Base-by-base conservation (phyloP, 2,329 filamentous ascomycete species). In the Diaporthe sp. region DNA sequence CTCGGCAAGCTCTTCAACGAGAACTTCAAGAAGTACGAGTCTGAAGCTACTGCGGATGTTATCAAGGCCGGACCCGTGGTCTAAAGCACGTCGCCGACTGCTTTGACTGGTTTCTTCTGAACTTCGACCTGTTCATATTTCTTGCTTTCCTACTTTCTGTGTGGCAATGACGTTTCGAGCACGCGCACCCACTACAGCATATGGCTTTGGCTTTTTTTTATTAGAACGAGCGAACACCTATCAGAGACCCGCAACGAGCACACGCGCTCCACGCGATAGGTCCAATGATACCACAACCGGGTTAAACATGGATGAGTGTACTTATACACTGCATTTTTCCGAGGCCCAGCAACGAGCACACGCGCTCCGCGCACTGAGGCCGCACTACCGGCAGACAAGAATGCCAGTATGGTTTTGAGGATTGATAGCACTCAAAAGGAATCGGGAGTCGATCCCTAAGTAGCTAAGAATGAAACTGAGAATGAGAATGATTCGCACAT, bases 11-110 rank as follows among this genome's bases (percentile, higher is more conserved):
- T 98, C 78, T 99, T 99, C 90, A 92, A 93, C 82, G 95, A 98
- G 87, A 99, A 99, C 91, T 99, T 99, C 88, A 92, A 95, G 89
- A 98, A 98, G 90, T 98, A 98, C 88, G 89, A 93, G 81, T 92
- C 92, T 80, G 92, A 98, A 85, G 95, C 95, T 37, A 96, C 94
- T 44, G 89, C 90, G 80, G 94, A 96, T 51, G 94, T 96, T 67
- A 91, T 94, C 85, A 92, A 90, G 81, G 92, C 92, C 69, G 91
- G 90, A 10, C 91, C 91, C 25, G 78, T 83, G 46, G 79, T 86
- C 74, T 84, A 80, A 72, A 72, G 49, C 31, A 19, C 19, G 13
- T 28, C 34, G 17, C 9, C 31, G 31, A 53, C n/a, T 34, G 28
- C 22, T 34, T 57, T 31, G 25, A 44, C 12, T 28, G 39, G 53